Evolutionary conservation across 768 basidiomycete genomes (phyloP), one percentile per base, ranked within the genome.

Genomic region (Gautieria morchelliformis): DNA sequence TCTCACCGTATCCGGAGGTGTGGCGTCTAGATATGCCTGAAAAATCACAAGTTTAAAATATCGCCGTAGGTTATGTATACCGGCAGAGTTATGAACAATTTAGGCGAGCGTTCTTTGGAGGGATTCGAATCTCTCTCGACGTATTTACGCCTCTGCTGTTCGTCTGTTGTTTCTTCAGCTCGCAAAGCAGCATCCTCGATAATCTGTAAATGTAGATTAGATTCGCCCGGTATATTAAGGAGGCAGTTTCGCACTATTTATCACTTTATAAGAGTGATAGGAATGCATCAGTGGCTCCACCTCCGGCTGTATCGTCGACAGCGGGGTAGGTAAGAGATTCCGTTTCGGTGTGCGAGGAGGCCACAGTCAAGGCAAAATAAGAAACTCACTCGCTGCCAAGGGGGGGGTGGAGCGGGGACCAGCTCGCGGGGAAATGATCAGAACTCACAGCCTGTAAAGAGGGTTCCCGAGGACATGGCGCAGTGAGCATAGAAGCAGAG

Each of bases 11-110:
- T 95, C 89, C 0, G 91, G 87, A 60, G 83, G 78, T 0, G 78
- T 87, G 1, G 87, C 86, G 61, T 87, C 87, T 15, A 95, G 75
- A 66, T 94, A 95, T 1, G 93, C 84, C 67, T 94, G 90, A 75
- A 94, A 95, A 32, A 92, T 77, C 53, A 93, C 83, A 19, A 95
- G 77, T 63, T 85, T 82, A 57, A 91, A 93, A 68, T 93, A 94
- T 55, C 89, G 81, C 50, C 86, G 78, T 14, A 98, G 76, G 62
- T 89, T 88, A 50, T 88, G 85, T 27, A 94, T 67, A 3, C 88
- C 89, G 87, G 63, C 14, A 37, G 22, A 11, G 52, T 27, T 44
- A 17, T 22, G 52, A 37, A 5, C 20, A 17, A 22, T 35, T 42
- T 17, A 14, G 20, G 20, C 12, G 27, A 45, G 40, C 22, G 24